A percentile compares a stretch with the other conserved stretches of the same genome.
These are phyloP conservation scores for Clitopilus passeckerianus DNA, from an alignment of 768 basidiomycete genomes.

Conservation along the genomic window DNA sequence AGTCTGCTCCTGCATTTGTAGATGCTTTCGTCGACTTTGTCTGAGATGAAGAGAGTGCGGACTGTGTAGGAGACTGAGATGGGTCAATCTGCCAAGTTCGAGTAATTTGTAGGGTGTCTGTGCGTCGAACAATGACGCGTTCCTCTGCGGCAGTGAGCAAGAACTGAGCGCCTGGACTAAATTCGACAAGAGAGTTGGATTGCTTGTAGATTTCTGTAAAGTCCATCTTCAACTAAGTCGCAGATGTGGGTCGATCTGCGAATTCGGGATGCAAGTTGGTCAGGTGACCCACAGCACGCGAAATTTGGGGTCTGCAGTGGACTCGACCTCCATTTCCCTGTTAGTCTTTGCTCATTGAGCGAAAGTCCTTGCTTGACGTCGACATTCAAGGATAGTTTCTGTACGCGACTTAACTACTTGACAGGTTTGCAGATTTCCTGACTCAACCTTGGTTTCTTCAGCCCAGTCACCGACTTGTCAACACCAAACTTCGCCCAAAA, in stretches of 20 bases:
- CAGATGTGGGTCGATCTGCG: not conserved
- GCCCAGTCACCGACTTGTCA: not conserved
- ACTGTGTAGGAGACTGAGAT: slow-evolving; percentile 45
- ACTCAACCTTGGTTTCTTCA: too few species aligned
- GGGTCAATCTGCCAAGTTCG: slow-evolving; percentile 72
- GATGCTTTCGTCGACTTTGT: slow-evolving; percentile 21
- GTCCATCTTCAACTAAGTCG: slow-evolving; percentile 56
- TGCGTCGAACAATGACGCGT: slow-evolving; percentile 76
- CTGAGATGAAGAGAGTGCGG: slow-evolving; percentile 31
- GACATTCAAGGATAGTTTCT: not conserved
- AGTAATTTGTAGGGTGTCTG: slow-evolving; percentile 79
- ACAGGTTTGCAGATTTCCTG: not conserved
- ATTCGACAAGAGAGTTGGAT: slow-evolving; percentile 61
- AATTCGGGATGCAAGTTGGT: not conserved
- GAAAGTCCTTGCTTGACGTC: not conserved
- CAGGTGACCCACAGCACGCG: not conserved
- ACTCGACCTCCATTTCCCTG: not conserved
- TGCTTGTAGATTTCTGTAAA: slow-evolving; percentile 86
- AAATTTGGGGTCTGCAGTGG: not conserved
- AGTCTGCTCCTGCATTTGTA: slow-evolving; percentile 19
- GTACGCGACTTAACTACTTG: too few species aligned
- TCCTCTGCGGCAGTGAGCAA: slow-evolving; percentile 77
- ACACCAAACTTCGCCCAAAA: slow-evolving; percentile 18
- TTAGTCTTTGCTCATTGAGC: not conserved
- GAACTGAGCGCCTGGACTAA: slow-evolving; percentile 86